Evolutionary conservation across 352 stramenopile species (phyloP), one percentile per base, ranked within the genome.

Genomic region (Globisporangium uncinulatum): DNA sequence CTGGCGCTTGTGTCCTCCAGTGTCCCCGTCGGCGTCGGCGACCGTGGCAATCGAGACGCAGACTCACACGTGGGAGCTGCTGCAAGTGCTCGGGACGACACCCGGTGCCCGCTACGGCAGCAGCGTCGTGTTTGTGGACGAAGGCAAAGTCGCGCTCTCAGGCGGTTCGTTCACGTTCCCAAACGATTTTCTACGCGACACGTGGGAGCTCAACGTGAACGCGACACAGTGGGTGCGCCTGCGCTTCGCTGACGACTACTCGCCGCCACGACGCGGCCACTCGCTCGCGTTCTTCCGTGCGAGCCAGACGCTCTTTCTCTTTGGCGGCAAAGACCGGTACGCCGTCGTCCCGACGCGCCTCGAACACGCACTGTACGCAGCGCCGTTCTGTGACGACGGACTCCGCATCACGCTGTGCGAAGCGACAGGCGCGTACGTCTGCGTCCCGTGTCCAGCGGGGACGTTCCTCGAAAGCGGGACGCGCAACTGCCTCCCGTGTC

Each of bases 91-190:
- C 9, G 78, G 73, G 4, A 76, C 76, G 6, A 79, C 68, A 1
- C 79, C 77, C 0, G 74, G 70, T 0, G 73, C 79, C 4, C 82
- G 82, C 39, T 89, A 84, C 46, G 79, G 79, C 14, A 62, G 78
- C 1, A 73, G 75, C 2, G 64, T 85, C 14, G 59, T 61, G 11
- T 80, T 86, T 54, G 61, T 88, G 24, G 76, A 87, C 39, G 69
- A 86, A 53, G 78, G 79, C 13, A 83, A 81, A 52, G 44, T 90
- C 6, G 66, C 74, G 31, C 62, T 92, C 6, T 64, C 70, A 7
- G 82, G 79, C 4, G 82, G 82, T 11, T 92, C 82, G 14, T 88
- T 78, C 51, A 73, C 68, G n/a, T 92, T 92, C 54, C 82, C 82
- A 6, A 86, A 69, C 50, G 82, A 92, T 51, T 92, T 87, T 48